A percentile compares a stretch with the other conserved stretches of the same genome.
These are phyloP conservation scores for Plasmodium vivax DNA, from an alignment of 169 alveolate genomes.

Conservation along the genomic window DNA sequence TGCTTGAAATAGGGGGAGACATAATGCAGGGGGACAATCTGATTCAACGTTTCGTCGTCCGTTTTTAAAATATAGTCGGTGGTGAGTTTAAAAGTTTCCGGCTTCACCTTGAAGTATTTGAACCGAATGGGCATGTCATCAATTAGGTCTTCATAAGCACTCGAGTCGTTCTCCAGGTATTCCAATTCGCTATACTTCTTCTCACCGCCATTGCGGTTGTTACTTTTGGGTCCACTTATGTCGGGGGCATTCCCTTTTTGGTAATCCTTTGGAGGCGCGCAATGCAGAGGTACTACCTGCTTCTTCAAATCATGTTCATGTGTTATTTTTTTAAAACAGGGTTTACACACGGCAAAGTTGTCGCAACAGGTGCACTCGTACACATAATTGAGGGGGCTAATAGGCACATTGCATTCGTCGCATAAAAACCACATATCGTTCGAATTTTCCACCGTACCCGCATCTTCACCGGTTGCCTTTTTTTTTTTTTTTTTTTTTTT, in stretches of 20 bases:
- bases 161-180: slow-evolving; percentile 66
- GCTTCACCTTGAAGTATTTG: slow-evolving; percentile 82
- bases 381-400: slow-evolving; percentile 76
- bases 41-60: slow-evolving; percentile 78
- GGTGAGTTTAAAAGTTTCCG: slow-evolving; percentile 75
- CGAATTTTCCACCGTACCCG: slow-evolving; percentile 18
- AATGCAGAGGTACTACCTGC: slow-evolving; percentile 66
- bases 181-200: slow-evolving; percentile 1
- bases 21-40: slow-evolving; percentile 76
- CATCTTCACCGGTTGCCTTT: slow-evolving; percentile 23
- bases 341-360: slow-evolving; percentile 81
- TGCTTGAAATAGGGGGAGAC: slow-evolving; percentile 16
- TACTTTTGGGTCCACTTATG: neutral
- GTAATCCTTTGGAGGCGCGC: slow-evolving; percentile 72
- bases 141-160: slow-evolving; percentile 83
- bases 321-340: slow-evolving; percentile 73
- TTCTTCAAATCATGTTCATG: slow-evolving; percentile 80
- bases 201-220: neutral
- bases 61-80: slow-evolving; percentile 77
- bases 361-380: slow-evolving; percentile 82
- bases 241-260: neutral
- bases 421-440: slow-evolving; percentile 84
- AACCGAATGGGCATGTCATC: slow-evolving; percentile 84
- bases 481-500: neutral
- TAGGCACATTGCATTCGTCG: slow-evolving; percentile 80